Conservation (phyloP, 805 yeast species). For the Candida qinlingensis region DNA sequence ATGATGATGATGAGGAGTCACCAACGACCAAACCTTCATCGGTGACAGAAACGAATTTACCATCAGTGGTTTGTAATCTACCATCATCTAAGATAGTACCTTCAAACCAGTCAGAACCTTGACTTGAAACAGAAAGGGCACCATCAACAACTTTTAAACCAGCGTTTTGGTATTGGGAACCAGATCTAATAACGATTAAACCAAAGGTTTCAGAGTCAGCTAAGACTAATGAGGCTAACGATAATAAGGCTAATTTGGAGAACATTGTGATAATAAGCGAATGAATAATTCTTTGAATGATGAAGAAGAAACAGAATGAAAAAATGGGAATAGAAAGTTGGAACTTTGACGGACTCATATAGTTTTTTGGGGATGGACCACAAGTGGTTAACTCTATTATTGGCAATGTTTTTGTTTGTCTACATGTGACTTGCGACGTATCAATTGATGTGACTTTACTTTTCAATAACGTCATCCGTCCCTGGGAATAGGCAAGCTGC, state of each 20-base stretch:
- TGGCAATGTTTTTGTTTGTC: no score
- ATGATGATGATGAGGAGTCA: constrained; percentile 27
- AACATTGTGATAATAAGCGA: constrained; percentile 6
- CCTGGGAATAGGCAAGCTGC: no score
- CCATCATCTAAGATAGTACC: constrained; percentile 30
- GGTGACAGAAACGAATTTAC: constrained; percentile 25
- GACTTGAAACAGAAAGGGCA: constrained; percentile 13
- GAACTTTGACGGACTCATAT: not conserved
- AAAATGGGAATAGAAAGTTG: not conserved
- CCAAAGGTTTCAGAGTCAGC: constrained; percentile 36
- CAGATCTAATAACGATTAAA: constrained; percentile 31
- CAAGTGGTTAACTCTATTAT: not conserved
- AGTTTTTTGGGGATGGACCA: not conserved
- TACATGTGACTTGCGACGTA: no score
- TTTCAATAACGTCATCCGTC: not conserved
- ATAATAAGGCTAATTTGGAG: constrained; percentile 20
- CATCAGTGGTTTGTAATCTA: constrained; percentile 26
- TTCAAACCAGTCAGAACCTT: constrained; percentile 7
- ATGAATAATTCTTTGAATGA: not conserved
- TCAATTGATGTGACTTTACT: not conserved
- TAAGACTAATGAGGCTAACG: constrained; percentile 25
- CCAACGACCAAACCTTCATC: constrained; percentile 7
- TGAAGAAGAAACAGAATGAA: not conserved
- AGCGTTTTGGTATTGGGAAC: constrained; percentile 30
- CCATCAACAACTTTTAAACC: constrained; percentile 20